Evolutionary conservation across 2,329 filamentous ascomycete species (phyloP).

Genomic region (Pseudogymnoascus sp.): DNA sequence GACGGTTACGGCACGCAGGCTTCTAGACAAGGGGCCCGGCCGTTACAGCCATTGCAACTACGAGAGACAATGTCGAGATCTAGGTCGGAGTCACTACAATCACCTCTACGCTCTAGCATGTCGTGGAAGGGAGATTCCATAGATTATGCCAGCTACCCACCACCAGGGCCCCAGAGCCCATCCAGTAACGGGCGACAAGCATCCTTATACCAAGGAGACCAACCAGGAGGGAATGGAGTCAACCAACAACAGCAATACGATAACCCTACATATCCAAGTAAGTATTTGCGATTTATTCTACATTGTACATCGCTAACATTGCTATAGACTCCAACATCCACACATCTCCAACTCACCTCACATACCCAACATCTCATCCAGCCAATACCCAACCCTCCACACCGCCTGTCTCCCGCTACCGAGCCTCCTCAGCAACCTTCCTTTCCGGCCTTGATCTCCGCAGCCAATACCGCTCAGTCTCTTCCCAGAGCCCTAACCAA

Average conservation of each 20-base stretch:
- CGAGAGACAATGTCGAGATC: slow-evolving; percentile 48
- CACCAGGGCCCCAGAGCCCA: slow-evolving; percentile 36
- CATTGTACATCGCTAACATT: slow-evolving; percentile 15
- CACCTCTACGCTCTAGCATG: slow-evolving; percentile 50
- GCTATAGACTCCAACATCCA: slow-evolving; percentile 37
- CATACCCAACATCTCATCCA: slow-evolving; percentile 38
- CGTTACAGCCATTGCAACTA: slow-evolving; percentile 49
- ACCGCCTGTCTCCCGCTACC: slow-evolving; percentile 36
- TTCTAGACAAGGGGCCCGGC: slow-evolving; percentile 38
- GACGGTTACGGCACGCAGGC: slow-evolving; percentile 40
- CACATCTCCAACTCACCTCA: slow-evolving; percentile 39
- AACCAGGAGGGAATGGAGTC: slow-evolving; percentile 34
- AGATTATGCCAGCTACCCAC: slow-evolving; percentile 44
- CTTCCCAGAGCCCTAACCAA: slow-evolving; percentile 15
- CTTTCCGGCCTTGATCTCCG: slow-evolving; percentile 38
- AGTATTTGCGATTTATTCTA: slow-evolving; percentile 22
- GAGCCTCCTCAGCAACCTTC: slow-evolving; percentile 41
- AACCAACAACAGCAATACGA: slow-evolving; percentile 40
- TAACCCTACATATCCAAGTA: slow-evolving; percentile 43
- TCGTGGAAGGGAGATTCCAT: slow-evolving; percentile 54
- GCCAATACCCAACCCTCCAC: slow-evolving; percentile 32
- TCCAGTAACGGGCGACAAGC: slow-evolving; percentile 39
- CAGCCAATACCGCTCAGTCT: slow-evolving; percentile 35
- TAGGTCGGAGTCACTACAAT: slow-evolving; percentile 49
- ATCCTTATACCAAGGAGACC: slow-evolving; percentile 42